Evolutionary conservation across 768 basidiomycete species (phyloP).

Genomic region (Russula compacta): DNA sequence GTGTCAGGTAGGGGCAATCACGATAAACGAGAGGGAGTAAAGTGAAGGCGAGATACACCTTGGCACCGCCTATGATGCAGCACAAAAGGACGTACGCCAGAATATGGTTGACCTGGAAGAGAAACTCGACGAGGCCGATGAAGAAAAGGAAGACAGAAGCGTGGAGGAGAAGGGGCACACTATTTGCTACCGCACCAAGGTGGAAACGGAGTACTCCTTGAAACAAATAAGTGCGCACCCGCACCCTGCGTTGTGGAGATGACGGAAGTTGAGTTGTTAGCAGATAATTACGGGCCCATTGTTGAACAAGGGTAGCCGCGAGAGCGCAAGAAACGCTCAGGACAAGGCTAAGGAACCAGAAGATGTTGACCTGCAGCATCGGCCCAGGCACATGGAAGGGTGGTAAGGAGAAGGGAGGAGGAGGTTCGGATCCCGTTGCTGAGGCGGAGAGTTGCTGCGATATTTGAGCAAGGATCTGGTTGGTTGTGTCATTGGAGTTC

Average conservation of each 20-base stretch:
- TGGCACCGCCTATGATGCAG: neutral
- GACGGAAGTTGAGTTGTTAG: neutral
- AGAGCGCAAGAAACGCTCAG: neutral
- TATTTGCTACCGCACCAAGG: neutral
- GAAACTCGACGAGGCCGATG: neutral
- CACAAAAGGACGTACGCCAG: neutral
- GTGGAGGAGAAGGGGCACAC: conserved; percentile 2
- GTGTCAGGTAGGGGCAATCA: conserved; percentile 9
- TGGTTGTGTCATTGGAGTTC: neutral
- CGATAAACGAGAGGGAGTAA: neutral
- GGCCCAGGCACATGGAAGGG: neutral
- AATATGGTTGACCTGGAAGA: neutral
- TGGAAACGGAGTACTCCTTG: neutral
- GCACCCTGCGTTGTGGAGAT: neutral
- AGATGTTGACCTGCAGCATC: neutral
- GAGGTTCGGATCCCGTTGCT: neutral
- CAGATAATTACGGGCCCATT: conserved; percentile 7
- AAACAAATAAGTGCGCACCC: neutral
- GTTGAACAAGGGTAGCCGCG: conserved; percentile 3
- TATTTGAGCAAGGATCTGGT: conserved; percentile 8
- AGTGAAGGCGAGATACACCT: neutral
- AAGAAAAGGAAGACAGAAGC: conserved; percentile 6
- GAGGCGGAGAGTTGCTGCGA: neutral
- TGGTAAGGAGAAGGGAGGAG: neutral
- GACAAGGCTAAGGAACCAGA: conserved; percentile 2